Base-by-base conservation (phyloP, 306 rosid genomes). In the Cicer cuneatum region DNA sequence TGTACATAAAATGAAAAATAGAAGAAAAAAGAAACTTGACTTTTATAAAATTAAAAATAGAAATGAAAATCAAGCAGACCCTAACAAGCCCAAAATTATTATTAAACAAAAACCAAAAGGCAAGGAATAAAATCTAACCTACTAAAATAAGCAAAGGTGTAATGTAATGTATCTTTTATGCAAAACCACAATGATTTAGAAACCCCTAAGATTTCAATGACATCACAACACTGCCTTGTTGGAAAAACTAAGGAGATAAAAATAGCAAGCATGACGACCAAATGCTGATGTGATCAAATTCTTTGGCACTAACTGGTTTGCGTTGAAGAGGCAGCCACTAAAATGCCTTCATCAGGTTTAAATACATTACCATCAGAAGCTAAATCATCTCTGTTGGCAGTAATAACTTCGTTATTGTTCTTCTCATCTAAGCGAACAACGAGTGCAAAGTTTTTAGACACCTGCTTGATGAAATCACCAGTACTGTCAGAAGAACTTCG, bases 371-470 rank as follows among this genome's bases (percentile, higher is more conserved):
- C 86, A 53, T 84, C 86, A 53, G 90, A 52, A 56, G 77, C 82
- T 64, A 86, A 65, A 71, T 29, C 66, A 52, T 82, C 89, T 82
- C 82, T 77, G 16, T 86, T 88, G 0, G 83, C 33, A 35, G 66
- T 78, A 29, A 77, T 53, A 38, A 69, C 81, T 76, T 87, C 92
- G 5, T 86, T 86, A 41, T 66, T 81, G 39, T 82, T 79, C 84
- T 82, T 79, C 84, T 91, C 94, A 0, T 91, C 94, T 80, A 91
- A 75, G 76, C 89, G 78, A 51, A 91, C 97, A 46, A 86, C 94
- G 74, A 87, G 88, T 21, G 90, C 92, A 80, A 91, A 91, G 83
- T 90, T 89, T 90, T 91, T 89, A 2, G 97, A 83, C 85, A 91
- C 85, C 80, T 89, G 97, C 80, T 89, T 91, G 70, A 91, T 86